A percentile compares a stretch with the other conserved stretches of the same genome.
phyloP scores from a whole-genome alignment of 495 filamentous ascomycete genomes.

The Pseudotulostoma volvatum region DNA sequence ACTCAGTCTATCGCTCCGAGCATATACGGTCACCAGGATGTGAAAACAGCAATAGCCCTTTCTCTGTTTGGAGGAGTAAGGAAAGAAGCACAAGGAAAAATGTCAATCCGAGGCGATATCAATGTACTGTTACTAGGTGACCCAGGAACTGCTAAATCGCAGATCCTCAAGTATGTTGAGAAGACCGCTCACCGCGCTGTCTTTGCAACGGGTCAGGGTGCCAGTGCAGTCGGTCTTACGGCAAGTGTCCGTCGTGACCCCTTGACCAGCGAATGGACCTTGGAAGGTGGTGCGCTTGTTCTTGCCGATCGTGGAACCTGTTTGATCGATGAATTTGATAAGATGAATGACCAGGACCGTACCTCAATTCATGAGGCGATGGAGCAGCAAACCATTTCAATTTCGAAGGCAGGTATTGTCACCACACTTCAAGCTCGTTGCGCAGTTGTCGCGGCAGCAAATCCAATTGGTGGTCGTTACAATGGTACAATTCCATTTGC shows the following conservation, averaged over 20 bases:
- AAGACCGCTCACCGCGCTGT: constrained; percentile 95
- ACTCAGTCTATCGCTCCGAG: constrained; percentile 88
- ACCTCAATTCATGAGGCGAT: constrained; percentile 99
- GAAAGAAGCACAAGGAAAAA: constrained; percentile 76
- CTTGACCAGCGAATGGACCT: constrained; percentile 90
- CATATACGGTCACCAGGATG: constrained; percentile 94
- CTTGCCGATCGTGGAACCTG: constrained; percentile 92
- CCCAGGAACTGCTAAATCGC: constrained; percentile 95
- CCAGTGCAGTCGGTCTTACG: constrained; percentile 93
- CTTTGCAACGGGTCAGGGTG: constrained; percentile 96
- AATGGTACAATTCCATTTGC: constrained; percentile 92
- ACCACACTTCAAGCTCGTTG: constrained; percentile 96
- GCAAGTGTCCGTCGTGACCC: constrained; percentile 93
- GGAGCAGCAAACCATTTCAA: constrained; percentile 99
- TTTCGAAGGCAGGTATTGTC: constrained; percentile 97
- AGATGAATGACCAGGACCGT: constrained; percentile 99
- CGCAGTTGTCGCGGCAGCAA: constrained; percentile 91
- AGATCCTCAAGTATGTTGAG: constrained; percentile 94
- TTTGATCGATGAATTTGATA: constrained; percentile 98
- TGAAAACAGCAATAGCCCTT: constrained; percentile 92
- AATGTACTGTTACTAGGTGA: constrained; percentile 96
- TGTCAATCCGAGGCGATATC: constrained; percentile 90
- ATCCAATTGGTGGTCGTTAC: constrained; percentile 91
- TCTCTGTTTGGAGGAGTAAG: constrained; percentile 91
- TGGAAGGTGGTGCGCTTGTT: constrained; percentile 93